Base-by-base conservation (phyloP, 108 stramenopile genomes). In the Pseudonitzschia delicatissima region DNA sequence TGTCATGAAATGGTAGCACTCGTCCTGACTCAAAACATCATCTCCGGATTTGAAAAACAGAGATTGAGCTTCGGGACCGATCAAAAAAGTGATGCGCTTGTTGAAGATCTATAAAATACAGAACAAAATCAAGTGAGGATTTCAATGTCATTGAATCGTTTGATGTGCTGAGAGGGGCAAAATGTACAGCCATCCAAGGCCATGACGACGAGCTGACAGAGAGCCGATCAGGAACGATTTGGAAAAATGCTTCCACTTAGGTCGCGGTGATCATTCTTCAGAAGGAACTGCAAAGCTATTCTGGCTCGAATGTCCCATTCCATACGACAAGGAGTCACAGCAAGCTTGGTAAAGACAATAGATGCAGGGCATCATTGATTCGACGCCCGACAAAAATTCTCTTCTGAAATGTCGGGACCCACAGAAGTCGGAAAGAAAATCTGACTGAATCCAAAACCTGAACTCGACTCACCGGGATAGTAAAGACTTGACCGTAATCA, bases 1-100 rank as follows among this genome's bases (percentile, higher is more conserved):
- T 67, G 84, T 93, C 94, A 98, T 99, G 81, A 98, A 99, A 29
- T 86, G 87, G 77, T 99, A 99, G 33, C 90, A 92, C 70, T 96
- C 97, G 57, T 93, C 80, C 78, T 98, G 99, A 57, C 83, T 85
- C 74, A 99, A 71, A 15, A 82, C 81, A 51, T 98, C 96, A 67
- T 99, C 98, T 44, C 62, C 67, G 20, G 87, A 85, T 69, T 92
- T 94, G 84, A 93, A 99, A 85, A 99, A 99, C 23, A 96, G 81
- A 25, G 85, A 86, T 74, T 95, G 95, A 1, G 95, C 96, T 55
- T 97, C 94, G 9, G 99, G 98, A 0, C 99, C 99, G 32, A 99
- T 83, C 66, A 99, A 81, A 66, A 98, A 98, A 49, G 99, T 99
- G 58, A 98, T 70, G 42, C 95, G 93, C 60, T 94, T 79, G 73